Conservation (phyloP, 495 filamentous ascomycete species). For the Staphylotrichum longicolle region DNA sequence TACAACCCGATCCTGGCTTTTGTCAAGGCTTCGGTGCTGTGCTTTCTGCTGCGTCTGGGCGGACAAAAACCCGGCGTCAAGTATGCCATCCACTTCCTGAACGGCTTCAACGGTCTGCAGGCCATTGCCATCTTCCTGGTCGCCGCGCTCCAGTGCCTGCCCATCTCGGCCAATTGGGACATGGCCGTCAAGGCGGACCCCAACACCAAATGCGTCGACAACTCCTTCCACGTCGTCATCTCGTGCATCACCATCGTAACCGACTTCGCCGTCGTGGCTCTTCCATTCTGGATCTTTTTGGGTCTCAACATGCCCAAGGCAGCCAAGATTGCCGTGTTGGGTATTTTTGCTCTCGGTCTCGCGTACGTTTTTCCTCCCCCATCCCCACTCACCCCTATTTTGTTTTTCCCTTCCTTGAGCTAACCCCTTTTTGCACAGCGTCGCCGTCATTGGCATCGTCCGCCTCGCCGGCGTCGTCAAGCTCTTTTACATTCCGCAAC, state of each 20-base stretch:
- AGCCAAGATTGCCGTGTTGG: slow-evolving; percentile 46
- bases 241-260: slow-evolving; percentile 47
- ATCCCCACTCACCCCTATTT: background rate
- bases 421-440: slow-evolving; percentile 31
- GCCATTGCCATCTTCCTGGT: slow-evolving; percentile 52
- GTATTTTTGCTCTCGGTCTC: slow-evolving; percentile 44
- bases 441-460: slow-evolving; percentile 45
- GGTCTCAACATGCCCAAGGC: slow-evolving; percentile 41
- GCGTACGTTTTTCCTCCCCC: slow-evolving; percentile 34
- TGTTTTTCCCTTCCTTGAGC: background rate
- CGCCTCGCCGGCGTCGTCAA: slow-evolving; percentile 28
- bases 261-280: slow-evolving; percentile 43
- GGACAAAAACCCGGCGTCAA: slow-evolving; percentile 42
- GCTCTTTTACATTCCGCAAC: slow-evolving; percentile 17
- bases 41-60: slow-evolving; percentile 50
- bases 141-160: slow-evolving; percentile 54
- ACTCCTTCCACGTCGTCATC: slow-evolving; percentile 41
- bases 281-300: slow-evolving; percentile 48
- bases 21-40: slow-evolving; percentile 54
- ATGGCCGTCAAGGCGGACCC: slow-evolving; percentile 31
- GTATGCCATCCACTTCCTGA: slow-evolving; percentile 41
- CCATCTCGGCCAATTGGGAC: slow-evolving; percentile 46
- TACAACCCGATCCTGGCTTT: slow-evolving; percentile 59
- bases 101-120: slow-evolving; percentile 46
- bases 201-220: slow-evolving; percentile 40